A percentile compares a stretch with the other conserved stretches of the same genome.
Evolutionary conservation across 192 early-diverging fungal species (phyloP).

Genomic region (Endogone sp.): DNA sequence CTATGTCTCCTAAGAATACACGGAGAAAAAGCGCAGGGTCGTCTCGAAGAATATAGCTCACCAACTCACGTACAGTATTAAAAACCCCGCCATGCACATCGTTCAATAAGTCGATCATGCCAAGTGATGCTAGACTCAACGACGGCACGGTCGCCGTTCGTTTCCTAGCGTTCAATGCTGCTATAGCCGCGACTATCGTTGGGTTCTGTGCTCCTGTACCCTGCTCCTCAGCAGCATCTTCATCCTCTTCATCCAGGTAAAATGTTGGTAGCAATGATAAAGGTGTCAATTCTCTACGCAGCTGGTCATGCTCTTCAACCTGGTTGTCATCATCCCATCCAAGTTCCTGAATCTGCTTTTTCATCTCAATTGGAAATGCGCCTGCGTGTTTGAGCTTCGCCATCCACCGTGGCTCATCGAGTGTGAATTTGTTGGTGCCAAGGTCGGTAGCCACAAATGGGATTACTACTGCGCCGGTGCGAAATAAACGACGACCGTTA

Average conservation of each 20-base stretch:
- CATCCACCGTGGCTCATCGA: conserved; percentile 49
- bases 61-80: conserved; percentile 32
- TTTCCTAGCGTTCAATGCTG: conserved; percentile 11
- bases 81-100: conserved; percentile 44
- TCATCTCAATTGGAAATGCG: conserved; percentile 44
- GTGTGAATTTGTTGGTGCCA: conserved; percentile 44
- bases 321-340: conserved; percentile 51
- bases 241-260: conserved; percentile 43
- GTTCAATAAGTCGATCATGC: conserved; percentile 45
- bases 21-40: conserved; percentile 51
- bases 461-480: conserved; percentile 35
- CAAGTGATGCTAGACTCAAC: conserved; percentile 37
- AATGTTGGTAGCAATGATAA: conserved; percentile 43
- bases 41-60: conserved; percentile 49
- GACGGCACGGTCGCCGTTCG: conserved; percentile 34
- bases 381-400: conserved; percentile 41
- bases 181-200: neutral
- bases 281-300: conserved; percentile 40
- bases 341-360: conserved; percentile 43
- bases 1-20: conserved; percentile 46
- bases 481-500: conserved; percentile 35
- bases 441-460: conserved; percentile 51
- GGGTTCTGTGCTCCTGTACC: neutral
- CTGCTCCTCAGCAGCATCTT: conserved; percentile 13
- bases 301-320: conserved; percentile 34